A percentile compares a stretch with the other conserved stretches of the same genome.
These are phyloP conservation scores for Barnettozyma sp. DNA, from an alignment of 805 yeast species.

Conservation along the genomic window DNA sequence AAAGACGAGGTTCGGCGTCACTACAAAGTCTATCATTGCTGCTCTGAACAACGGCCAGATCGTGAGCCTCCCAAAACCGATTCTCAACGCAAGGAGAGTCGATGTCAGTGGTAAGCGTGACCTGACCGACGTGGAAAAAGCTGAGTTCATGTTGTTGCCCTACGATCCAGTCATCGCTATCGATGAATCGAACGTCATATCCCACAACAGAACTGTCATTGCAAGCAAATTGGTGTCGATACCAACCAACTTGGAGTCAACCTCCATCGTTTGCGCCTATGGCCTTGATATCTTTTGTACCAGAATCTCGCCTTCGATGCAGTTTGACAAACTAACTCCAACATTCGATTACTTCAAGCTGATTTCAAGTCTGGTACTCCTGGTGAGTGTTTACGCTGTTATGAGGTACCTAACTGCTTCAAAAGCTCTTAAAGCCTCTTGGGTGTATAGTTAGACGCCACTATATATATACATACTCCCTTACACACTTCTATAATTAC, in stretches of 20 bases:
- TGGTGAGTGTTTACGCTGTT: constrained; percentile 41
- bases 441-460: constrained; percentile 9
- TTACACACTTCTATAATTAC: too few relatives aligned
- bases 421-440: constrained; percentile 40
- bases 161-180: constrained; percentile 58
- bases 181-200: constrained; percentile 39
- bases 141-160: constrained; percentile 52
- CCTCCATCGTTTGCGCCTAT: constrained; percentile 59
- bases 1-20: constrained; percentile 56
- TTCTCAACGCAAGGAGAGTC: constrained; percentile 65
- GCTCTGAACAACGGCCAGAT: constrained; percentile 57
- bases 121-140: constrained; percentile 44
- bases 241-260: constrained; percentile 74
- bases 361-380: constrained; percentile 47
- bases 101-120: constrained; percentile 43
- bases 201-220: constrained; percentile 43
- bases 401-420: constrained; percentile 51
- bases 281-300: constrained; percentile 77
- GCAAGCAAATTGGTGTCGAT: constrained; percentile 34
- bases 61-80: constrained; percentile 59
- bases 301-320: constrained; percentile 69
- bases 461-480: background rate
- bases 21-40: constrained; percentile 58
- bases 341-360: constrained; percentile 64
- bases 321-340: constrained; percentile 67